phyloP scores from a whole-genome alignment of 148 eudicot species.

The Rhododendron simsii region DNA sequence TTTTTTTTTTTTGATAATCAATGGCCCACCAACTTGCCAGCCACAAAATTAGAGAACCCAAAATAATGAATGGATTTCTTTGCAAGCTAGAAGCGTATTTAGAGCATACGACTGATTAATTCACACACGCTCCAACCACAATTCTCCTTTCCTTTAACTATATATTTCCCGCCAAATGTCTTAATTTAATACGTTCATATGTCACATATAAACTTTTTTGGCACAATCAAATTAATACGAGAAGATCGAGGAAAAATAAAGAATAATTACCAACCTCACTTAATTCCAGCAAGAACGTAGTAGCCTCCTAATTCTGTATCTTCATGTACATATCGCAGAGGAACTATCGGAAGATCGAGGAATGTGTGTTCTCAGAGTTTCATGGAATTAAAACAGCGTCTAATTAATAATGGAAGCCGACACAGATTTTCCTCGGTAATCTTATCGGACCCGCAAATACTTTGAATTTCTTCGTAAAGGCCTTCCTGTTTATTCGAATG shows the following conservation, averaged over 20 bases:
- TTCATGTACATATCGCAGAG: conserved; percentile 68
- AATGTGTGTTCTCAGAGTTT: conserved; percentile 71
- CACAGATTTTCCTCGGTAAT: conserved; percentile 66
- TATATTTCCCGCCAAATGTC: too few species aligned
- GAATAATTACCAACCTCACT: conserved; percentile 53
- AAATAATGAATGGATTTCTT: too few species aligned
- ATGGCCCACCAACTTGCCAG: background rate
- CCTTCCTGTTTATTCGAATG: conserved; percentile 34
- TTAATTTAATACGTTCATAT: too few species aligned
- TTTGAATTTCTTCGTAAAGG: conserved; percentile 46
- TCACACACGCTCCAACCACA: too few species aligned
- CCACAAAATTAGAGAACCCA: background rate
- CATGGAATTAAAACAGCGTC: conserved; percentile 62
- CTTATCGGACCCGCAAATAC: conserved; percentile 58
- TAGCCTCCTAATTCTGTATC: conserved; percentile 76
- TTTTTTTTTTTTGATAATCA: too few species aligned
- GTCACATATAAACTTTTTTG: too few species aligned
- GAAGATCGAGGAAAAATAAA: background rate
- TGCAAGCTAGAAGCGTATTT: too few species aligned
- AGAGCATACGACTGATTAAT: too few species aligned
- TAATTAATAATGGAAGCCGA: conserved; percentile 59
- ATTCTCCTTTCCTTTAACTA: too few species aligned
- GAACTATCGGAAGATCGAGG: conserved; percentile 60
- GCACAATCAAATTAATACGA: too few species aligned
- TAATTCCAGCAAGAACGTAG: conserved; percentile 52